These are phyloP conservation scores for Coniochaeta ligniaria DNA, from an alignment of 2,329 filamentous ascomycete species.

Conservation along the genomic window DNA sequence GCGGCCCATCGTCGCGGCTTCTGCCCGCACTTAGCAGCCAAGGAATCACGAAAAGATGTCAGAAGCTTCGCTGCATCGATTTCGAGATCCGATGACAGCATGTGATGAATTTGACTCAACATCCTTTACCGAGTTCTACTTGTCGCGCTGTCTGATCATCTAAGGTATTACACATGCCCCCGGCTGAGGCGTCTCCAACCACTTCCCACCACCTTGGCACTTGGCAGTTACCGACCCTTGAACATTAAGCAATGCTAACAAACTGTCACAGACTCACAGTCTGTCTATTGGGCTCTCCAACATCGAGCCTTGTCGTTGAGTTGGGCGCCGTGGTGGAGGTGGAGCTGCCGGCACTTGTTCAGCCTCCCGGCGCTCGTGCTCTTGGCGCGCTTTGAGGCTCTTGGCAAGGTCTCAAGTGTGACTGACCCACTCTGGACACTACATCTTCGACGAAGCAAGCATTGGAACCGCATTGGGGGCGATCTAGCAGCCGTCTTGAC, in stretches of 20 bases:
- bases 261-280: not conserved
- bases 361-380: not conserved
- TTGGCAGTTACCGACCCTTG: not conserved
- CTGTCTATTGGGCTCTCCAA: not conserved
- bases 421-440: constrained; percentile 19
- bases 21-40: not conserved
- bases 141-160: not conserved
- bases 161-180: not conserved
- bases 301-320: not conserved
- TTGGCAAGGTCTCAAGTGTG: constrained; percentile 29
- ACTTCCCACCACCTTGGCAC: not conserved
- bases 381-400: constrained; percentile 13
- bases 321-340: not conserved
- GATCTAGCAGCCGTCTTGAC: constrained; percentile 19
- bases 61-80: not conserved
- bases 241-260: not conserved
- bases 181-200: constrained; percentile 1
- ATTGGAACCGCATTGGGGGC: constrained; percentile 13
- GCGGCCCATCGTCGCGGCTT: not conserved
- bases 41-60: not conserved
- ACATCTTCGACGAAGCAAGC: constrained; percentile 2
- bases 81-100: not conserved
- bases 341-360: not conserved
- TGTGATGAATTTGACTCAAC: not conserved
- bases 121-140: not conserved